Conservation (phyloP, 1,284 basidiomycete species). For the Sparassis latifolia region DNA sequence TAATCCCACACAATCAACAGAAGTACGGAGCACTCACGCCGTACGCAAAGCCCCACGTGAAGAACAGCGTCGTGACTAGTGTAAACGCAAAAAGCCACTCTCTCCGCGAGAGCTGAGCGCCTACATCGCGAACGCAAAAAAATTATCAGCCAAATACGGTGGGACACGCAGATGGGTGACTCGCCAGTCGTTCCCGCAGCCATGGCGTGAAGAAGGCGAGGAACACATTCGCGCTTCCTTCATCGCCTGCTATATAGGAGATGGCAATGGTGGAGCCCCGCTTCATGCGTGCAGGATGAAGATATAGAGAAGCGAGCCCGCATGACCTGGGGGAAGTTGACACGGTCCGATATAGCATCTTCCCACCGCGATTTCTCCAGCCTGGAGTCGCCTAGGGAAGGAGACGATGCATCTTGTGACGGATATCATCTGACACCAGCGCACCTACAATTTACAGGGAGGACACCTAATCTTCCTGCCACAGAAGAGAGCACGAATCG, state of each 20-base stretch:
- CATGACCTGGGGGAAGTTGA: background rate
- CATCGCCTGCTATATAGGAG: constrained; percentile 6
- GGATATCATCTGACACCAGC: too few species aligned
- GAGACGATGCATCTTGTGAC: too few species aligned
- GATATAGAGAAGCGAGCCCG: constrained; percentile 4
- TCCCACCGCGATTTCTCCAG: too few species aligned
- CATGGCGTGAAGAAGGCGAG: constrained; percentile 13
- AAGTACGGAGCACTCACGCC: constrained; percentile 37
- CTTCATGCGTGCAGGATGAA: constrained; percentile 5
- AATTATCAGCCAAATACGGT: background rate
- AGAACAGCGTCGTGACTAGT: constrained; percentile 76
- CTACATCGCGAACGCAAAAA: constrained; percentile 21
- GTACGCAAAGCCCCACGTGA: constrained; percentile 77
- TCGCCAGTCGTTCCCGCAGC: constrained; percentile 31
- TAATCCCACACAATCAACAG: too few species aligned
- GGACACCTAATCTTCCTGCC: too few species aligned
- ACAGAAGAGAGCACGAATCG: too few species aligned
- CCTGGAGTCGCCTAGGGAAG: too few species aligned
- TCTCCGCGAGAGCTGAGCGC: constrained; percentile 37
- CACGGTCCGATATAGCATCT: background rate
- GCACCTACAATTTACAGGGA: too few species aligned
- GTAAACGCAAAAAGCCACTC: constrained; percentile 56
- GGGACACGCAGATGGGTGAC: background rate
- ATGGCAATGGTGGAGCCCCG: constrained; percentile 11
- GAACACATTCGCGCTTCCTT: background rate